phyloP scores from a whole-genome alignment of 805 yeast species.

The Candida orba region DNA sequence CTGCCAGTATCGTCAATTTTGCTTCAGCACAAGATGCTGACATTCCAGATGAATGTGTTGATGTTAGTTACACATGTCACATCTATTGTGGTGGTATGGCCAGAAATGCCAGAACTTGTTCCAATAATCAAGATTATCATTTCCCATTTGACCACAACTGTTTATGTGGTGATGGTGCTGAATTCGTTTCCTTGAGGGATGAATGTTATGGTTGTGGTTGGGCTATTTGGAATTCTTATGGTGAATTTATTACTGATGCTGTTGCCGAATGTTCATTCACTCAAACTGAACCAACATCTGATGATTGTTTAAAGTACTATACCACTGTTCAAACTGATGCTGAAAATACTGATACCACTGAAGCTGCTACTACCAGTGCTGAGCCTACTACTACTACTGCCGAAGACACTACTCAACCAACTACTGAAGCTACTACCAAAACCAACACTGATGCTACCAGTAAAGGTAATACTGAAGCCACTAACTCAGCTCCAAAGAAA shows the following conservation, averaged over 20 bases:
- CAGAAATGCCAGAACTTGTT: constrained; percentile 5
- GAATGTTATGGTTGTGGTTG: constrained; percentile 8
- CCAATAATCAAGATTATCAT: neutral
- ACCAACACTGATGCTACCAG: neutral
- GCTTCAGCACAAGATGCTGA: neutral
- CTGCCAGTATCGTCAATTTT: neutral
- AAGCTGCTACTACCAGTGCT: neutral
- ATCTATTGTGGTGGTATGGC: constrained; percentile 6
- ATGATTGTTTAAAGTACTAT: neutral
- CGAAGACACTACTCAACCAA: neutral
- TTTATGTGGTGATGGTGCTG: constrained; percentile 5
- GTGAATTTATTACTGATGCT: constrained; percentile 1
- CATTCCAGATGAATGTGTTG: neutral
- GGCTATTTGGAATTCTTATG: constrained; percentile 7
- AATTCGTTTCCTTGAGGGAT: neutral
- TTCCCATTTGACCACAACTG: constrained; percentile 7
- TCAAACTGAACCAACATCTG: constrained; percentile 6
- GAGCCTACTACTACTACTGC: neutral
- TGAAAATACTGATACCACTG: neutral
- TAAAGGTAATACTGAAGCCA: neutral
- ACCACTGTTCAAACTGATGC: neutral
- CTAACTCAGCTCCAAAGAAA: neutral
- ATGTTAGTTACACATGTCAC: constrained; percentile 2
- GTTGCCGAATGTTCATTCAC: constrained; percentile 6
- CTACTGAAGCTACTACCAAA: neutral